Conservation (phyloP, 768 basidiomycete genomes). For the Tulasnella sp. region DNA sequence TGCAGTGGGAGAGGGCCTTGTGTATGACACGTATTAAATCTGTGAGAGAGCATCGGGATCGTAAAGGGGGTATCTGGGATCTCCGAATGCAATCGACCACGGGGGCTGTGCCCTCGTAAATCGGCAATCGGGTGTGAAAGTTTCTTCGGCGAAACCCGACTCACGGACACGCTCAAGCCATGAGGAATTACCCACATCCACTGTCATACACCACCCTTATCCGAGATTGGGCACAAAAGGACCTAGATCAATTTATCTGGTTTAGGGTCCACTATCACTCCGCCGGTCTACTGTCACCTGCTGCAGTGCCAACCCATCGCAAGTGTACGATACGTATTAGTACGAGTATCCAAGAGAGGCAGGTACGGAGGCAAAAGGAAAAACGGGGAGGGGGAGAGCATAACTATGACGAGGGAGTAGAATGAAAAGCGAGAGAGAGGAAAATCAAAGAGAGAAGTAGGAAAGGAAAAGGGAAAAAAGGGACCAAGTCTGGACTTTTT, state of each 20-base stretch:
- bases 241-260: background rate
- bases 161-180: background rate
- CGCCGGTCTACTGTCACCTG: background rate
- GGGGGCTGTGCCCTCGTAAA: background rate
- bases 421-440: no score
- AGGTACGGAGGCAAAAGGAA: background rate
- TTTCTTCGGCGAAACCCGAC: background rate
- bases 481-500: background rate
- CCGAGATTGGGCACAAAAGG: background rate
- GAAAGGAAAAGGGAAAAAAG: background rate
- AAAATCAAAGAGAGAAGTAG: slow-evolving; percentile 13
- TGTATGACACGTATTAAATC: slow-evolving; percentile 5
- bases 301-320: no score
- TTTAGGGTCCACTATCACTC: background rate
- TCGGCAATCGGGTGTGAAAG: background rate
- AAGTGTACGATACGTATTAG: background rate
- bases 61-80: slow-evolving; percentile 5
- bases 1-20: background rate
- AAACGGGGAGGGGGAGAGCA: no score
- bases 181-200: background rate
- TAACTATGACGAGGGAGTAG: no score
- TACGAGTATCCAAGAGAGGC: background rate
- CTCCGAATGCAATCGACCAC: slow-evolving; percentile 1
- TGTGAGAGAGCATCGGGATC: slow-evolving; percentile 7
- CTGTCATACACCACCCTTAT: background rate